Conservation (phyloP, 176 grass and related monocot genomes). For the Ampelocalamus luodianensis region DNA sequence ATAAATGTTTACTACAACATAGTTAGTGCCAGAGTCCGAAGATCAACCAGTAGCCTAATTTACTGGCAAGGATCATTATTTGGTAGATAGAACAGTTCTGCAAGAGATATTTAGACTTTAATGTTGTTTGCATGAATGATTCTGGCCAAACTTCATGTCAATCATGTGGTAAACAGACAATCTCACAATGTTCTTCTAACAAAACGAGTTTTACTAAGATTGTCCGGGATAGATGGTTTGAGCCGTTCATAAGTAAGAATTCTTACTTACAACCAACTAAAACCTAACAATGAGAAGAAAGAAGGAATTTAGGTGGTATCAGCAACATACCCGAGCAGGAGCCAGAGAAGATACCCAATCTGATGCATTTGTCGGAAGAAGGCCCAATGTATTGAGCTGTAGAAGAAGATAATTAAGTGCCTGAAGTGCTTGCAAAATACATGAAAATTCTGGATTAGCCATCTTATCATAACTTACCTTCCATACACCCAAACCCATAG, state of each 20-base stretch:
- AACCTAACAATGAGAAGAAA: background rate
- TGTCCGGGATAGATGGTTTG: background rate
- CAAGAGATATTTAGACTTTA: background rate
- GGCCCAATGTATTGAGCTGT: slow-evolving; percentile 95
- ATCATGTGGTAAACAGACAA: background rate
- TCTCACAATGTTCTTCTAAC: background rate
- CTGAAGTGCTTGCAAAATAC: slow-evolving; percentile 1
- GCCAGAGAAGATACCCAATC: slow-evolving; percentile 94
- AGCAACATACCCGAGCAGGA: slow-evolving; percentile 65
- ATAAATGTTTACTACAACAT: background rate
- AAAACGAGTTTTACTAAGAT: background rate
- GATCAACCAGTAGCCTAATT: background rate
- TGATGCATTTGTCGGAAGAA: slow-evolving; percentile 94
- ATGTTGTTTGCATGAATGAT: background rate
- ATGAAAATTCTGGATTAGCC: slow-evolving; percentile 27
- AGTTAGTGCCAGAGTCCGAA: background rate
- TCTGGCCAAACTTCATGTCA: background rate
- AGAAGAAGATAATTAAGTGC: slow-evolving; percentile 41
- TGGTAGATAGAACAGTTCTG: background rate
- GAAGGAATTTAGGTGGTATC: slow-evolving; percentile 13
- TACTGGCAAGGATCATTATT: background rate
- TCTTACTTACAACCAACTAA: background rate
- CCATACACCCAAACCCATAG: slow-evolving; percentile 83
- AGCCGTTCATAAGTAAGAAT: background rate
- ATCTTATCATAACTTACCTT: slow-evolving; percentile 60